Conservation (phyloP, 495 filamentous ascomycete genomes). For the Penicillium odoratum region DNA sequence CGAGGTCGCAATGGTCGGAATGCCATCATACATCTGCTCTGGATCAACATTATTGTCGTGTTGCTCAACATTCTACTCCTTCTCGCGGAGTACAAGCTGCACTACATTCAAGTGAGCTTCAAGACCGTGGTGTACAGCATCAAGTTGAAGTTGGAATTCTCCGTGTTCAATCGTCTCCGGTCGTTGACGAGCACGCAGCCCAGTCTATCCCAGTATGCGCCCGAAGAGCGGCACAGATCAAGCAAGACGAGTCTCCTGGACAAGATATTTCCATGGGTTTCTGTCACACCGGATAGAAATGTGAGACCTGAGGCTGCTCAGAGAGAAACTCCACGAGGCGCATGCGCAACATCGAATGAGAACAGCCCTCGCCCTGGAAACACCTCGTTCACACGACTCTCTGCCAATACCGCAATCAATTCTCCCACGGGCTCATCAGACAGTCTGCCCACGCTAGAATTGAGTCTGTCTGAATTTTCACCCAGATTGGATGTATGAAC, state of each 20-base stretch:
- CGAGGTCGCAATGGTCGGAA: neutral
- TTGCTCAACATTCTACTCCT: neutral
- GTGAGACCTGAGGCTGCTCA: neutral
- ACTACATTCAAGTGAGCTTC: constrained; percentile 2
- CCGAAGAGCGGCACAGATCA: neutral
- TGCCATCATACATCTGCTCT: constrained; percentile 3
- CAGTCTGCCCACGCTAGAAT: neutral
- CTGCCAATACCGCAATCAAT: neutral
- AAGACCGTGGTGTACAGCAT: constrained; percentile 3
- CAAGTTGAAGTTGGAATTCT: constrained; percentile 2
- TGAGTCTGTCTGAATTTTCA: neutral
- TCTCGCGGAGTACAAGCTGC: neutral
- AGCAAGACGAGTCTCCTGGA: neutral
- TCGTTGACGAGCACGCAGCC: neutral
- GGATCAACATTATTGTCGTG: neutral
- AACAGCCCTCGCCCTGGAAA: neutral
- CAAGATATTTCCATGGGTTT: neutral
- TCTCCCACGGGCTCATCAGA: neutral
- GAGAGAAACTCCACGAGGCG: neutral
- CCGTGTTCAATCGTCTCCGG: neutral
- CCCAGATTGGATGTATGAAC: neutral
- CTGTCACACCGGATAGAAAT: neutral
- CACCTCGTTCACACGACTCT: neutral
- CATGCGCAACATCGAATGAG: neutral
- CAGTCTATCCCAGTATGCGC: neutral